phyloP scores from a whole-genome alignment of 2,329 filamentous ascomycete species.

The Phoma sp. region DNA sequence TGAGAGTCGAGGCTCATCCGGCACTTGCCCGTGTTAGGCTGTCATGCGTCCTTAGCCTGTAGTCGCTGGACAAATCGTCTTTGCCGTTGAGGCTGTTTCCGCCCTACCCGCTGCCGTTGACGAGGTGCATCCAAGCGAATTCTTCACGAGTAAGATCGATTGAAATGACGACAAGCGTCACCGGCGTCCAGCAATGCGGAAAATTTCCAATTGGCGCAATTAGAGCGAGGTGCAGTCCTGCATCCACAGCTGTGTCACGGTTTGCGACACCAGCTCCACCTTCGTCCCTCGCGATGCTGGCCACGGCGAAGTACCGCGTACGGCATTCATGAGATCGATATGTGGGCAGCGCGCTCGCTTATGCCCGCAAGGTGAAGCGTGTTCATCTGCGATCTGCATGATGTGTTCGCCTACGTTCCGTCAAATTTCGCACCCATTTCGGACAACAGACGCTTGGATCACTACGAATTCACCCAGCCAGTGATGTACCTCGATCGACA shows the following conservation, averaged over 20 bases:
- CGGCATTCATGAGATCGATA: background rate
- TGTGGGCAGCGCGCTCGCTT: background rate
- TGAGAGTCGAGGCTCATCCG: conserved; percentile 5
- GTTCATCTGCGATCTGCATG: conserved; percentile 9
- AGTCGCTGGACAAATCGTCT: conserved; percentile 10
- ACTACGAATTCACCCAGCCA: conserved; percentile 11
- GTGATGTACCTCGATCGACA: conserved; percentile 6
- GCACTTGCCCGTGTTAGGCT: conserved; percentile 5
- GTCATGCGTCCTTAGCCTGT: conserved; percentile 8
- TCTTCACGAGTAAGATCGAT: conserved; percentile 17
- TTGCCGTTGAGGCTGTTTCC: conserved; percentile 20
- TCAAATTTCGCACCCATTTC: conserved; percentile 17
- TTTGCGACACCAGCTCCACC: conserved; percentile 9
- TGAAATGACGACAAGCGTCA: conserved; percentile 13
- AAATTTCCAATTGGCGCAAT: conserved; percentile 16
- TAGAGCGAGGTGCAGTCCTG: background rate
- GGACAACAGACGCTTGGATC: conserved; percentile 8
- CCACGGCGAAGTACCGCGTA: conserved; percentile 3
- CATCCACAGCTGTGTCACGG: conserved; percentile 3
- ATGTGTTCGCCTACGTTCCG: conserved; percentile 13
- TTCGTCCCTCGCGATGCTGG: conserved; percentile 7
- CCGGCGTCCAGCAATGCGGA: conserved; percentile 12
- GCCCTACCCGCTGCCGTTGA: conserved; percentile 20
- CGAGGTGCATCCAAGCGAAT: conserved; percentile 20
- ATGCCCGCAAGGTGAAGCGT: background rate